Base-by-base conservation (phyloP, 345 rosid genomes). In the Eucalyptus pauciflora region DNA sequence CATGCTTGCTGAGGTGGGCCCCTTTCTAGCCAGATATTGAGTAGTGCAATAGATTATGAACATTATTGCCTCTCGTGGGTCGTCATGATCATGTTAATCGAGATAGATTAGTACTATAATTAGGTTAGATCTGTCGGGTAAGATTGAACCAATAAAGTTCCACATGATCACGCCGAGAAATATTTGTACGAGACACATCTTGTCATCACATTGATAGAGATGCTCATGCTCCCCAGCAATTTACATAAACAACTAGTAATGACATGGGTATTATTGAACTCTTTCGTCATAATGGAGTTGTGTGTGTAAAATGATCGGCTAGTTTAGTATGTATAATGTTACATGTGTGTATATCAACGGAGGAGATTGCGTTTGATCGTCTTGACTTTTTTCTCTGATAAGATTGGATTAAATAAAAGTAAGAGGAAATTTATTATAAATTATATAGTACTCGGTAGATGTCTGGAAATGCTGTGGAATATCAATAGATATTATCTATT, bases 371-470 rank as follows among this genome's bases (percentile, higher is more conserved):
- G 0, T 62, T 62, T 62, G 17, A 27, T 29, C 4, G 16, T 62
- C 16, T 62, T 13, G 31, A 62, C 69, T 25, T 62, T 29, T 29
- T 58, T 29, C 3, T 29, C 13, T 1, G 17, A 13, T 13, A 29
- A 62, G 33, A 62, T 62, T 13, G 7, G 1, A 60, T 25, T 60
- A 27, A 27, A 60, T 62, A 27, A 4, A 29, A 62, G 15, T 29
- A 62, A 62, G 17, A 62, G 2, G 33, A 1, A 13, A 62, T 13
- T 62, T 64, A 64, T 64, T n/a, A 64, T n/a, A n/a, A 0, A 0
- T 64, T 4, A 64, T 29, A 64, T 4, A n/a, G 3, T 27, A 11
- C 58, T 27, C 27, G 31, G 67, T 60, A 60, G 15, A 60, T n/a
- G 71, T 64, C 71, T 5, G 10, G 2, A 64, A 29, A 64, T 4